Percentiles rank a stretch among this genome's conserved stretches.
phyloP scores from a whole-genome alignment of 2,329 filamentous ascomycete species.

The Emergomyces africanus region DNA sequence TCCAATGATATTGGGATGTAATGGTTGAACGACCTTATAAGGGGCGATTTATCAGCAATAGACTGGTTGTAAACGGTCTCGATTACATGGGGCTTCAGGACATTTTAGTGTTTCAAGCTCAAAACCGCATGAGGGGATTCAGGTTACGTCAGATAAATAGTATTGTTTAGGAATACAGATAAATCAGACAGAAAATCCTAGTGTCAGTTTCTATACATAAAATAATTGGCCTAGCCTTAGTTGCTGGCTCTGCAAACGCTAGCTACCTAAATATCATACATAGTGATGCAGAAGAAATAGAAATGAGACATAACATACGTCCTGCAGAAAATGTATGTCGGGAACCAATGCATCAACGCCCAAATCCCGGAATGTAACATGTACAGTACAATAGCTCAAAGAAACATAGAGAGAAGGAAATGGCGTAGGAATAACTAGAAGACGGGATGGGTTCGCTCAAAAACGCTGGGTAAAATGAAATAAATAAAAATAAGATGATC shows the following conservation, averaged over 20 bases:
- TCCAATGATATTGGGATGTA: not conserved
- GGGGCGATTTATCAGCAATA: not conserved
- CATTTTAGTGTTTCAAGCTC: not conserved
- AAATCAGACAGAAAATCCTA: not conserved
- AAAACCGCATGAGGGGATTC: not conserved
- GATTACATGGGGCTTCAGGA: not conserved
- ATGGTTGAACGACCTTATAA: not conserved
- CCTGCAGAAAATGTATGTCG: not conserved
- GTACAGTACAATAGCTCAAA: not conserved
- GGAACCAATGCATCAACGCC: not conserved
- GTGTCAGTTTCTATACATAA: not conserved
- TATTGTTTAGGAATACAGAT: not conserved
- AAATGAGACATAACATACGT: not conserved
- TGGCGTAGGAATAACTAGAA: not conserved
- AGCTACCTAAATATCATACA: not conserved
- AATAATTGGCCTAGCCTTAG: not conserved
- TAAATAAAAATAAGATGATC: not conserved
- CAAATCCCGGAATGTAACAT: not conserved
- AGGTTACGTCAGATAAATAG: not conserved
- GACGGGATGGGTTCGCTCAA: slow-evolving; percentile 1
- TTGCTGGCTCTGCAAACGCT: not conserved
- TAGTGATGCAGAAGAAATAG: not conserved
- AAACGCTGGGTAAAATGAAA: not conserved
- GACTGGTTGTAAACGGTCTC: not conserved
- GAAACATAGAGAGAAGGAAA: not conserved